phyloP scores from a whole-genome alignment of 2,329 filamentous ascomycete species.

The Rhynchosporium agropyri region DNA sequence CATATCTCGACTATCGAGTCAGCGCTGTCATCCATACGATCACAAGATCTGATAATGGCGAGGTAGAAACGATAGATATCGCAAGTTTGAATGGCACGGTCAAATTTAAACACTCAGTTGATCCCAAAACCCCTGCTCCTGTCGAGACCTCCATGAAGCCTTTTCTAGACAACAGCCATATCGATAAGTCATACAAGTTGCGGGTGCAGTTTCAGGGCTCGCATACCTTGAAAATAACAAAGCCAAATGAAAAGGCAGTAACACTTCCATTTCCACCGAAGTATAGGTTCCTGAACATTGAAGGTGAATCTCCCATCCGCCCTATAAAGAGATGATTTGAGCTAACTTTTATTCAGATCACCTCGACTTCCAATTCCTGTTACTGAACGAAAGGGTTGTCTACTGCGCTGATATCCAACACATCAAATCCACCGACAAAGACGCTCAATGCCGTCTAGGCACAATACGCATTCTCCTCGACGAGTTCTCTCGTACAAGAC shows the following conservation, averaged over 20 bases:
- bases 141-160: slow-evolving; percentile 35
- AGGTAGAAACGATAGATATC: slow-evolving; percentile 26
- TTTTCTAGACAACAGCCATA: slow-evolving; percentile 32
- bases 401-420: slow-evolving; percentile 23
- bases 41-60: slow-evolving; percentile 26
- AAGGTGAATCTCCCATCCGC: slow-evolving; percentile 18
- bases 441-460: slow-evolving; percentile 24
- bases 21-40: slow-evolving; percentile 25
- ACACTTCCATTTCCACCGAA: slow-evolving; percentile 21
- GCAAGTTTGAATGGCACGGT: slow-evolving; percentile 25
- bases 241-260: slow-evolving; percentile 19
- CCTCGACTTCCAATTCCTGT: slow-evolving; percentile 26
- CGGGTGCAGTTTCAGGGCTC: slow-evolving; percentile 32
- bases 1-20: slow-evolving; percentile 21
- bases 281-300: slow-evolving; percentile 31
- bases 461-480: slow-evolving; percentile 34
- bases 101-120: slow-evolving; percentile 29
- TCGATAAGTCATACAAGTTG: slow-evolving; percentile 26
- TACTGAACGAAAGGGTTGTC: slow-evolving; percentile 29
- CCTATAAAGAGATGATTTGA: not conserved
- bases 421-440: slow-evolving; percentile 27
- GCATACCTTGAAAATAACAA: slow-evolving; percentile 30
- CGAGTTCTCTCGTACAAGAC: slow-evolving; percentile 18
- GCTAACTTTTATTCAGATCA: slow-evolving; percentile 22
- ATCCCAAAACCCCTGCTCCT: slow-evolving; percentile 15